Conservation (phyloP, 257 asterid genomes). For the Solanum piurae region DNA sequence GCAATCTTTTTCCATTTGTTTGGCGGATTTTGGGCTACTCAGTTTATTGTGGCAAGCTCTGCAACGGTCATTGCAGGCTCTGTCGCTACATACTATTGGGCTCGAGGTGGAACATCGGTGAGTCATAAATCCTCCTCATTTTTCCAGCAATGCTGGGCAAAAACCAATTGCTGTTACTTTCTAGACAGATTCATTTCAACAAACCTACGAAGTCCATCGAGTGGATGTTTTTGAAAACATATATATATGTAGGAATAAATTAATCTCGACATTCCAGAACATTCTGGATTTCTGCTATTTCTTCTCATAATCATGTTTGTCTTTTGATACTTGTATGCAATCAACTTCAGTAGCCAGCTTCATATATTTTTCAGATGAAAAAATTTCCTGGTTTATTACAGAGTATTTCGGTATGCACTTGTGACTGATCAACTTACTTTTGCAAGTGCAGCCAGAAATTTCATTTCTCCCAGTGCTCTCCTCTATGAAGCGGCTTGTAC, state of each 20-base stretch:
- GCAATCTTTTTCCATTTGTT: slow-evolving; percentile 86
- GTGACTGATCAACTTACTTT: background rate
- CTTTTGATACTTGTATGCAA: background rate
- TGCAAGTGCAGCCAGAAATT: slow-evolving; percentile 53
- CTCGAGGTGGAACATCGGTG: slow-evolving; percentile 81
- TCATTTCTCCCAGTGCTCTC: slow-evolving; percentile 90
- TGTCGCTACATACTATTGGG: slow-evolving; percentile 94
- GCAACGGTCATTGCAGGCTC: slow-evolving; percentile 91
- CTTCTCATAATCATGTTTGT: background rate
- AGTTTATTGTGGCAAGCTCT: slow-evolving; percentile 65
- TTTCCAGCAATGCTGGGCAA: background rate
- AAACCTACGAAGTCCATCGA: background rate
- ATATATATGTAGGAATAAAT: background rate
- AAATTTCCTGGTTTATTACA: background rate
- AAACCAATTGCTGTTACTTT: background rate
- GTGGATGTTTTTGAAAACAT: background rate
- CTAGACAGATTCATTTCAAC: background rate
- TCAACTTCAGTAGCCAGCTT: background rate
- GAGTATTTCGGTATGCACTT: background rate
- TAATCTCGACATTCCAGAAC: background rate
- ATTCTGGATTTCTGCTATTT: background rate
- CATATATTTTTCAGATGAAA: background rate
- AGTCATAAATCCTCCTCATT: slow-evolving; percentile 6
- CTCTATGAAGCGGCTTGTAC: slow-evolving; percentile 85
- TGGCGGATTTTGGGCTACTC: slow-evolving; percentile 95